Evolutionary conservation across 495 filamentous ascomycete species (phyloP), one percentile per base, ranked within the genome.

Genomic region (Evernia prunastri): DNA sequence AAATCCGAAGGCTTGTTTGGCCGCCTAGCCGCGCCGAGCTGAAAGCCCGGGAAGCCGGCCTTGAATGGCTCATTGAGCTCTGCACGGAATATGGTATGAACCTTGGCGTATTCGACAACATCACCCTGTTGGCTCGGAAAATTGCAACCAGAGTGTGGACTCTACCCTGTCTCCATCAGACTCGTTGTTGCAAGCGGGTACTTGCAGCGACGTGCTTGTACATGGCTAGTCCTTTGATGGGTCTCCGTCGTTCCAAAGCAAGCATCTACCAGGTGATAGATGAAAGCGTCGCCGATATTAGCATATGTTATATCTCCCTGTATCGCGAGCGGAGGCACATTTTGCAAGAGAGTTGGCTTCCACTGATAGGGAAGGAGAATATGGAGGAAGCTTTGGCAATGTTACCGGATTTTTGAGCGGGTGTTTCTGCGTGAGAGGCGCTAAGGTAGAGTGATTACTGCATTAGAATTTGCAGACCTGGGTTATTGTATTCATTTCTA

Each of bases 241-340:
- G 45, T 49, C 13, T 3, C 13, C 23, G 1, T 25, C 23, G 8
- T 25, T 25, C 13, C n/a, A n/a, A 23, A 45, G 20, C 45, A 47
- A 0, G 25, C 25, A 49, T 49, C n/a, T 20, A 0, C 0, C 9
- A 49, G 0, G 9, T 49, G 45, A 23, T 7, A 1, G 9, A 11
- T 1, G n/a, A n/a, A 0, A 10, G 12, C 1, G 5, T 25, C 5
- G 9, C 10, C n/a, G n/a, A 25, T 0, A 10, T 49, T n/a, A n/a
- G n/a, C n/a, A n/a, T n/a, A n/a, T n/a, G n/a, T 10, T 27, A 49
- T 27, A 0, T 0, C 0, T 23, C 2, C 45, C 2, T 49, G n/a
- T 25, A 25, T 25, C 1, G 8, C 9, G 9, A 49, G 45, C 45
- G 45, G 3, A 23, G 13, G n/a, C 23, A 13, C 12, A 49, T 49